These are phyloP conservation scores for Gelatoporia subvermispora DNA, from an alignment of 768 basidiomycete species.

Conservation along the genomic window DNA sequence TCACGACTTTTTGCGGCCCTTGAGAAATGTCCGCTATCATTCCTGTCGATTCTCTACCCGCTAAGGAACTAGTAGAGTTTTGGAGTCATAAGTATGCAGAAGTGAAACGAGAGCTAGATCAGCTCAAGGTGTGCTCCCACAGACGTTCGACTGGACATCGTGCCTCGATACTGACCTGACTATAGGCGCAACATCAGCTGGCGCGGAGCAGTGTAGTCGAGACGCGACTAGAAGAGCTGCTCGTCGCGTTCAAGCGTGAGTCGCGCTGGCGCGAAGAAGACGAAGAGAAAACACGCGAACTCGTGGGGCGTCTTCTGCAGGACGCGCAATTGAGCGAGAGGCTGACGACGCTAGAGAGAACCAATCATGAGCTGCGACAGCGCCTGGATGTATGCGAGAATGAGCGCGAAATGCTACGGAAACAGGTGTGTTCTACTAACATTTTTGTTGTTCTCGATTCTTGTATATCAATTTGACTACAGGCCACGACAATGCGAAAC, in stretches of 20 bases:
- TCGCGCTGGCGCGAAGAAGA: not conserved
- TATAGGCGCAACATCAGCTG: too few relatives aligned
- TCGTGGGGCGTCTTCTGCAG: conserved; percentile 6
- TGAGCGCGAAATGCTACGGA: not conserved
- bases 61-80: conserved; percentile 11
- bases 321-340: conserved; percentile 6
- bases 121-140: conserved; percentile 5
- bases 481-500: not conserved
- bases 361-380: not conserved
- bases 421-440: not conserved
- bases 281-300: not conserved
- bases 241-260: not conserved
- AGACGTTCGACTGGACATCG: too few relatives aligned
- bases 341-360: not conserved
- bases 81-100: conserved; percentile 12
- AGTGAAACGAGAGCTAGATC: conserved; percentile 7
- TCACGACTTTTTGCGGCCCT: too few relatives aligned
- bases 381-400: not conserved
- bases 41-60: not conserved
- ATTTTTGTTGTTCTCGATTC: not conserved
- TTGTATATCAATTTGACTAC: not conserved
- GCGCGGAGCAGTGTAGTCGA: too few relatives aligned
- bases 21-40: too few relatives aligned
- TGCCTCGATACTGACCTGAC: too few relatives aligned
- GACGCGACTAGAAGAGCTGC: too few relatives aligned